A percentile compares a stretch with the other conserved stretches of the same genome.
phyloP scores from a whole-genome alignment of 805 yeast genomes.

The Komagataella pastoris region DNA sequence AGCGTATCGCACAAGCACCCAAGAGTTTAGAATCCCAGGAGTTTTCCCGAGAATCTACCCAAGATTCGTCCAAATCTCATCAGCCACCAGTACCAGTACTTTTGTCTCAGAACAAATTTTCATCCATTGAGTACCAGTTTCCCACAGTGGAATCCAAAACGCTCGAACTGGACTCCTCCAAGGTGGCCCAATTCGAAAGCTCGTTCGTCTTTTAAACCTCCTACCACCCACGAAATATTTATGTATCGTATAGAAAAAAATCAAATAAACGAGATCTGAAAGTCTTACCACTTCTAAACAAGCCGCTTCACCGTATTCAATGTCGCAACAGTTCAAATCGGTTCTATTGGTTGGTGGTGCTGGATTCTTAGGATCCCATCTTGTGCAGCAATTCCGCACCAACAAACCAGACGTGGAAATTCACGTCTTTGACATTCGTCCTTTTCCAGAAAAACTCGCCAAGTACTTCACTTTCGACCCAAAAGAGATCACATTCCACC shows the following conservation, averaged over 20 bases:
- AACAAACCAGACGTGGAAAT: slow-evolving; percentile 55
- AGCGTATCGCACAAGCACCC: not conserved
- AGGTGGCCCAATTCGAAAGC: not conserved
- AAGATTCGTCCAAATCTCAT: not conserved
- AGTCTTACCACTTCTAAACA: not conserved
- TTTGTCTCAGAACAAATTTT: not conserved
- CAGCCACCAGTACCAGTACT: not conserved
- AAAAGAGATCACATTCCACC: slow-evolving; percentile 39
- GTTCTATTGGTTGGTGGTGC: slow-evolving; percentile 91
- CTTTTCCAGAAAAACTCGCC: slow-evolving; percentile 62
- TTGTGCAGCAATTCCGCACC: slow-evolving; percentile 72
- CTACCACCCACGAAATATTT: not conserved
- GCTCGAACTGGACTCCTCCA: not conserved
- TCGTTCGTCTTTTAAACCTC: not conserved
- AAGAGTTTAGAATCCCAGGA: not conserved
- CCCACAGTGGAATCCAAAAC: not conserved
- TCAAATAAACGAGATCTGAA: not conserved
- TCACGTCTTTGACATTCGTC: slow-evolving; percentile 85
- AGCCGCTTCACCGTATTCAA: not conserved
- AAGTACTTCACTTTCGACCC: slow-evolving; percentile 65
- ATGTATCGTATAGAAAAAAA: not conserved
- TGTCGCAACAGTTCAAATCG: slow-evolving; percentile 14
- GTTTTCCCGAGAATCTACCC: not conserved
- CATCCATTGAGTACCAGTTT: not conserved
- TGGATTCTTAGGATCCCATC: slow-evolving; percentile 87